Evolutionary conservation across 2,329 filamentous ascomycete species (phyloP).

Genomic region (Penicillium sp.): DNA sequence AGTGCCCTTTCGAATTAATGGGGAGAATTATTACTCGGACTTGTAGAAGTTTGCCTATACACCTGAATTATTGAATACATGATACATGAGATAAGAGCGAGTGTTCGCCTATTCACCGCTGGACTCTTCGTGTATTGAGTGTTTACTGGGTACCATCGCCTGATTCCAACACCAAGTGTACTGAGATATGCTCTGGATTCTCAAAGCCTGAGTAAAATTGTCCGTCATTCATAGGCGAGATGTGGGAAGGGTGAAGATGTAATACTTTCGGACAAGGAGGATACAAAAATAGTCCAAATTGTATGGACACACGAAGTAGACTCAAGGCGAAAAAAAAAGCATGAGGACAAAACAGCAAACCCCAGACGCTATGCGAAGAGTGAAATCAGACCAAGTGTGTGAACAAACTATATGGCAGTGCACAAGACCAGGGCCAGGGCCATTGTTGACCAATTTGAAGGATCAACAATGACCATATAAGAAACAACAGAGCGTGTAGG

Average conservation of each 20-base stretch:
- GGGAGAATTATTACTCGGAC: neutral
- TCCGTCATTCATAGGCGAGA: neutral
- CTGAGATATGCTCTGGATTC: neutral
- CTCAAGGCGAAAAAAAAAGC: slow-evolving; percentile 4
- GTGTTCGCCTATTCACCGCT: neutral
- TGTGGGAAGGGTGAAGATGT: neutral
- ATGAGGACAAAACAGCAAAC: slow-evolving; percentile 21
- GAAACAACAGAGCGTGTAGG: neutral
- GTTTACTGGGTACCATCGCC: neutral
- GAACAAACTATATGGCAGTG: slow-evolving; percentile 22
- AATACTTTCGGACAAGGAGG: slow-evolving; percentile 8
- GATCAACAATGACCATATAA: neutral
- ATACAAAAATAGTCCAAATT: slow-evolving; percentile 16
- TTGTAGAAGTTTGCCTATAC: neutral
- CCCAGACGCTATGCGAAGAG: slow-evolving; percentile 41
- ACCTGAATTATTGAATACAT: neutral
- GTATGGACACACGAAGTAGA: slow-evolving; percentile 2
- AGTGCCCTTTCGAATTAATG: neutral
- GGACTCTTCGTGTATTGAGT: neutral
- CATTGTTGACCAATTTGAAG: neutral
- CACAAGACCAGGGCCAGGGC: slow-evolving; percentile 9
- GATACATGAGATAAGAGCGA: neutral
- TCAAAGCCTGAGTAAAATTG: neutral
- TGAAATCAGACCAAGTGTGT: slow-evolving; percentile 29
- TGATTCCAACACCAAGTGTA: neutral